phyloP scores from a whole-genome alignment of 306 rosid species.

The Albizia julibrissin region DNA sequence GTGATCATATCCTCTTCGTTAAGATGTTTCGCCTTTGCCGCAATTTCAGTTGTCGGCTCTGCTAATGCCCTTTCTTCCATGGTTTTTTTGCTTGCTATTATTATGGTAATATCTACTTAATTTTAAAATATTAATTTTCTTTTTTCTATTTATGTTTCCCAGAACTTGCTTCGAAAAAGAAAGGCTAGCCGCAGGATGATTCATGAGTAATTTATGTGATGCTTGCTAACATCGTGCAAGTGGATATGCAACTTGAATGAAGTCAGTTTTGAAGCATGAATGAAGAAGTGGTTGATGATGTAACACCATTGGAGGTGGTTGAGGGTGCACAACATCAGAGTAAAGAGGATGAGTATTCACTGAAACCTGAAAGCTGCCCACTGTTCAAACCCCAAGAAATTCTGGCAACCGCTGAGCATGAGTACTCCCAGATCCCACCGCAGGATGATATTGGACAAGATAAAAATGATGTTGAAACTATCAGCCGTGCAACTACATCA shows the following conservation, averaged over 20 bases:
- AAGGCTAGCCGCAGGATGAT: not conserved
- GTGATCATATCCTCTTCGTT: not conserved
- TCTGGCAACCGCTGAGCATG: conserved; percentile 42
- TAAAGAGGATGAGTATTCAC: conserved; percentile 52
- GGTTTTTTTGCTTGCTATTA: not conserved
- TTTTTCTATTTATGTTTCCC: conserved; percentile 17
- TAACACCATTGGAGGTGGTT: conserved; percentile 35
- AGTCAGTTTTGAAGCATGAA: conserved; percentile 53
- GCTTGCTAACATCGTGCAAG: conserved; percentile 23
- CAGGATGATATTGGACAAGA: conserved; percentile 46
- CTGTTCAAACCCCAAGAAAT: conserved; percentile 51
- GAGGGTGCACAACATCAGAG: conserved; percentile 56
- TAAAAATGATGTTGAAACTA: conserved; percentile 39
- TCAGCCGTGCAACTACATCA: conserved; percentile 38
- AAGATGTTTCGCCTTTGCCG: not conserved
- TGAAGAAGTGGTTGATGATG: conserved; percentile 62
- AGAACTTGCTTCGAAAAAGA: conserved; percentile 11
- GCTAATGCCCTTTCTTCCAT: not conserved
- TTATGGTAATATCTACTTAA: not conserved
- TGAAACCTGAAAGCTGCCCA: conserved; percentile 36
- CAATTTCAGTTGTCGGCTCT: not conserved
- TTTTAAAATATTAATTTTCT: not conserved
- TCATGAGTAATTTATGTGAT: conserved; percentile 24
- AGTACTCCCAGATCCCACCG: conserved; percentile 32
- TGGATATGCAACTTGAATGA: conserved; percentile 42